Evolutionary conservation across 768 basidiomycete species (phyloP).

Genomic region (Russula brevipes): DNA sequence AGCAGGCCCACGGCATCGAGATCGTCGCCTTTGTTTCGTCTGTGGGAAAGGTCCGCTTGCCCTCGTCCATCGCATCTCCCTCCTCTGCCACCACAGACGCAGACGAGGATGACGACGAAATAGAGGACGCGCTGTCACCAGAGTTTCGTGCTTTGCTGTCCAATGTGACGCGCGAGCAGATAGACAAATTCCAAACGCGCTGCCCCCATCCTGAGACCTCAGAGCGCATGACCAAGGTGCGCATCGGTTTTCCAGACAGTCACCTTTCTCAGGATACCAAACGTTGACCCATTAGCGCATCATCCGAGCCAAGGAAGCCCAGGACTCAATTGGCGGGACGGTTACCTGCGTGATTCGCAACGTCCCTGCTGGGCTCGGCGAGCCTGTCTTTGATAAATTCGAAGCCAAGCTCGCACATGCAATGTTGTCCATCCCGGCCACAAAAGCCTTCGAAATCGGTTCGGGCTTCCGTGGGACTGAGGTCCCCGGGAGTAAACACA

Average conservation of each 20-base stretch:
- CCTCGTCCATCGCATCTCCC: constrained; percentile 43
- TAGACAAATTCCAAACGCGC: constrained; percentile 81
- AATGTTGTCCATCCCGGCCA: constrained; percentile 98
- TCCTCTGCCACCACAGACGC: constrained; percentile 38
- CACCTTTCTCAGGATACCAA: background rate
- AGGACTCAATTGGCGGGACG: constrained; percentile 97
- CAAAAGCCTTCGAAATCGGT: constrained; percentile 97
- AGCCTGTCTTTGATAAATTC: constrained; percentile 98
- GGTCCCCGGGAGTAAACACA: constrained; percentile 89
- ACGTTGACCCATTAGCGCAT: constrained; percentile 58
- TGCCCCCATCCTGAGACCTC: constrained; percentile 91
- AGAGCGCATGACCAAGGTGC: constrained; percentile 83
- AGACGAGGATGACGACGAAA: constrained; percentile 56
- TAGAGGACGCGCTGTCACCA: constrained; percentile 69
- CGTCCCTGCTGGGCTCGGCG: constrained; percentile 87
- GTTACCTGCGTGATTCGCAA: constrained; percentile 94
- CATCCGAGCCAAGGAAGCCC: constrained; percentile 81
- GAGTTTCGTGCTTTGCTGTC: constrained; percentile 79
- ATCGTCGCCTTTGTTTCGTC: constrained; percentile 97
- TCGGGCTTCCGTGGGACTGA: constrained; percentile 95
- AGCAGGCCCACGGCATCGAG: constrained; percentile 80
- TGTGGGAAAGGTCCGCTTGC: constrained; percentile 88
- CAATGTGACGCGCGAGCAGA: constrained; percentile 77
- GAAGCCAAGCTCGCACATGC: constrained; percentile 94
- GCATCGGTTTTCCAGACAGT: background rate